These are phyloP conservation scores for Leccinum griseonigrum DNA, from an alignment of 1,284 basidiomycete genomes.

Conservation along the genomic window DNA sequence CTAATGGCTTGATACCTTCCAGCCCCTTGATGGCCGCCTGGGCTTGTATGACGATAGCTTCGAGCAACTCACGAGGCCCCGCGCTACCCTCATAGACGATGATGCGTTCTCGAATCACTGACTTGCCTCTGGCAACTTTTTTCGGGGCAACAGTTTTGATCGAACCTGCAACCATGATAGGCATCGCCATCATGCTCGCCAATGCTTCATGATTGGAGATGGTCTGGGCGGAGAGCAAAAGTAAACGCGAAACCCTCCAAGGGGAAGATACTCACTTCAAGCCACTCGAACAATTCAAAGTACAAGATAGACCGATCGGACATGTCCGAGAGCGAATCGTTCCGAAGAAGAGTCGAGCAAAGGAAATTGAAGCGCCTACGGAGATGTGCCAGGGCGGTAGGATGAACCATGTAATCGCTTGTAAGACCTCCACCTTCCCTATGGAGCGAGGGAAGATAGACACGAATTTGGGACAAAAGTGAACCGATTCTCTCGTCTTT, in stretches of 20 bases:
- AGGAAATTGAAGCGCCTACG: slow-evolving; percentile 86
- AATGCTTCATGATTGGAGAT: slow-evolving; percentile 88
- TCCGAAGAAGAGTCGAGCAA: slow-evolving; percentile 78
- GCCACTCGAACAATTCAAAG: slow-evolving; percentile 85
- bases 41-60: slow-evolving; percentile 87
- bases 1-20: slow-evolving; percentile 57
- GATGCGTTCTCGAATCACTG: slow-evolving; percentile 66
- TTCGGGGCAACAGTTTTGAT: slow-evolving; percentile 59
- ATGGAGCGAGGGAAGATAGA: slow-evolving; percentile 77
- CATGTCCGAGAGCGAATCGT: slow-evolving; percentile 92
- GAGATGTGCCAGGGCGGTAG: slow-evolving; percentile 85
- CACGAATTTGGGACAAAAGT: slow-evolving; percentile 67
- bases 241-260: slow-evolving; percentile 4
- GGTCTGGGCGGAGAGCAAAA: slow-evolving; percentile 45
- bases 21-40: slow-evolving; percentile 83
- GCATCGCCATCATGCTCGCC: slow-evolving; percentile 94
- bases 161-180: slow-evolving; percentile 82
- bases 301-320: slow-evolving; percentile 84
- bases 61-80: slow-evolving; percentile 84
- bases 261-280: slow-evolving; percentile 58
- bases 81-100: slow-evolving; percentile 87
- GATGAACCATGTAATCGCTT: slow-evolving; percentile 86
- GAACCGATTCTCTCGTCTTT: slow-evolving; percentile 72
- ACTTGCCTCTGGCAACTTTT: slow-evolving; percentile 43
- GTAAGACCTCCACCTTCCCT: slow-evolving; percentile 69